These are phyloP conservation scores for Solanum rostratum DNA, from an alignment of 257 asterid species.

Conservation along the genomic window DNA sequence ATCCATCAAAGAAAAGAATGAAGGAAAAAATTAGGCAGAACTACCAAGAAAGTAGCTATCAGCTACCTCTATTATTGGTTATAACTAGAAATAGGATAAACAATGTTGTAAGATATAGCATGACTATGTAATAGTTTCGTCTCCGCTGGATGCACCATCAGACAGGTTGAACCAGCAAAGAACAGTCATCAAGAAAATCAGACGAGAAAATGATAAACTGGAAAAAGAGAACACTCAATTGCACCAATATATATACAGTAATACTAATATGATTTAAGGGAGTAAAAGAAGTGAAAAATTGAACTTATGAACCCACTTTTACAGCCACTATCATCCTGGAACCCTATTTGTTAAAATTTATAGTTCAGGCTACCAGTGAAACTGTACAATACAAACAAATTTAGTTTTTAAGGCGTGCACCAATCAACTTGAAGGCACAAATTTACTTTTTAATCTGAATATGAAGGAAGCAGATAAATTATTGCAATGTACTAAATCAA, in stretches of 20 bases:
- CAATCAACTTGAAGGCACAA: not conserved
- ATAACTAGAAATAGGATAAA: not conserved
- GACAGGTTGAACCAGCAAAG: not conserved
- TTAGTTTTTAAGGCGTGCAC: not conserved
- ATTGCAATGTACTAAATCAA: not conserved
- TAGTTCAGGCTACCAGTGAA: not conserved
- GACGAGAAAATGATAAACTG: not conserved
- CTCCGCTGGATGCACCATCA: not conserved
- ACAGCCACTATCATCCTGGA: not conserved
- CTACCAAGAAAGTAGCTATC: not conserved
- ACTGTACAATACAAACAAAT: not conserved
- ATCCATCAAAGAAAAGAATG: not conserved
- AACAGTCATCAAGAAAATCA: not conserved
- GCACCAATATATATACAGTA: not conserved
- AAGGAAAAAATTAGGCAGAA: not conserved
- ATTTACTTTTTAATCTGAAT: not conserved
- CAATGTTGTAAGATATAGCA: not conserved
- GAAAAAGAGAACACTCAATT: not conserved
- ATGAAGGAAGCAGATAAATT: not conserved
- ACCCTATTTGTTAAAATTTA: not conserved
- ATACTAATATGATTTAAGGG: not conserved
- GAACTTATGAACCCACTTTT: not conserved
- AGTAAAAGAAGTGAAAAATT: not conserved
- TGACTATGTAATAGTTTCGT: not conserved
- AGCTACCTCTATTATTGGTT: not conserved